A percentile compares a stretch with the other conserved stretches of the same genome.
phyloP scores from a whole-genome alignment of 2,329 filamentous ascomycete species.

The Fusarium sp. region DNA sequence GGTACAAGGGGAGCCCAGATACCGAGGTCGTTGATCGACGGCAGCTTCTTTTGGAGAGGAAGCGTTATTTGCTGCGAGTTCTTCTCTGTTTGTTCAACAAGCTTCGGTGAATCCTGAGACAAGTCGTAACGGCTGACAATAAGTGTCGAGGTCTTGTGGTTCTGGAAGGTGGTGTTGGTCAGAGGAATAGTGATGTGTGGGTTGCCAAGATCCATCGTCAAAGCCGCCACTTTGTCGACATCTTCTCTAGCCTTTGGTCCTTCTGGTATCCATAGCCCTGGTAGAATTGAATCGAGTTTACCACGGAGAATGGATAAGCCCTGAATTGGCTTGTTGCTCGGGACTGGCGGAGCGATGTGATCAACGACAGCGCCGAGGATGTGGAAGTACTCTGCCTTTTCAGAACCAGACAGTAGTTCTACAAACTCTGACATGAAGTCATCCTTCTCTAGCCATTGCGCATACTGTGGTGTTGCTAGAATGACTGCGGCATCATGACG shows the following conservation, averaged over 20 bases:
- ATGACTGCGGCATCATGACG: slow-evolving; percentile 61
- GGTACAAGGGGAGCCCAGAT: slow-evolving; percentile 67
- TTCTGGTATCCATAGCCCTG: slow-evolving; percentile 58
- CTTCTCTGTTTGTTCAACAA: slow-evolving; percentile 53
- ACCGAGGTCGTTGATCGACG: slow-evolving; percentile 44
- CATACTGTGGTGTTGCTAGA: slow-evolving; percentile 63
- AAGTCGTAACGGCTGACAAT: slow-evolving; percentile 55
- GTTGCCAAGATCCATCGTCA: slow-evolving; percentile 58
- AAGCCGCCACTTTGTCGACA: slow-evolving; percentile 55
- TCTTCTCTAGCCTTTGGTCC: slow-evolving; percentile 48
- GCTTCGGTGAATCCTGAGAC: slow-evolving; percentile 30
- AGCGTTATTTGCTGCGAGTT: slow-evolving; percentile 56
- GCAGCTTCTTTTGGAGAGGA: slow-evolving; percentile 37
- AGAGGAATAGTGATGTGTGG: slow-evolving; percentile 70
- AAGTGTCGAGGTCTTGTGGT: slow-evolving; percentile 72
- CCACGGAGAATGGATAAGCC: slow-evolving; percentile 69
- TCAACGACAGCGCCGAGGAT: slow-evolving; percentile 70
- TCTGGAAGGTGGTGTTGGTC: slow-evolving; percentile 83
- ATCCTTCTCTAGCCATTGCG: slow-evolving; percentile 62
- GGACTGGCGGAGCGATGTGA: slow-evolving; percentile 58
- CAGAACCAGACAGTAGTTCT: slow-evolving; percentile 60
- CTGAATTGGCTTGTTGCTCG: slow-evolving; percentile 50
- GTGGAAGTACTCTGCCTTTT: slow-evolving; percentile 57
- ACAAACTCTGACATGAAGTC: slow-evolving; percentile 59
- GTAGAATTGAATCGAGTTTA: slow-evolving; percentile 56